Base-by-base conservation (phyloP, 1,284 basidiomycete species). In the Termitomyces sp. region DNA sequence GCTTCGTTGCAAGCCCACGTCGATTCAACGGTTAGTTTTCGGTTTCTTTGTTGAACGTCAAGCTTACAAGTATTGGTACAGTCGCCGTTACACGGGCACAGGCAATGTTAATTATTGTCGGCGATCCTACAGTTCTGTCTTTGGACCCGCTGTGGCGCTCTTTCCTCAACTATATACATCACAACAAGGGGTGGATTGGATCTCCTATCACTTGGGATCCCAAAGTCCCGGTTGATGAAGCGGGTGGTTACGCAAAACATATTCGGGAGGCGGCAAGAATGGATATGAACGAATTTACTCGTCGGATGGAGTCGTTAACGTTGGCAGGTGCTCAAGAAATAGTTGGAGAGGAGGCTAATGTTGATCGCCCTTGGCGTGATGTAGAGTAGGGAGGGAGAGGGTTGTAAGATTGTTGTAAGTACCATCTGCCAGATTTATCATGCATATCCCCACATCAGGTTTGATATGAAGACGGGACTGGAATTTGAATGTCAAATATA, bases 1-100 rank as follows among this genome's bases (percentile, higher is more conserved):
- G 84, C 3, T 86, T 87, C 58, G 82, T 86, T 3, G 81, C 83
- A 5, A 81, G 79, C 61, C 76, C 77, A 42, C 74, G 78, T 9
- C 79, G 84, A 7, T 81, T 87, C 68, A 86, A 87, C 62, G 84
- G 84, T 84, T 56, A 45, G 74, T 28, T 33, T 28, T 6, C 1
- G 26, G 9, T n/a, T 5, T 12, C 12, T 36, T 28, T 13, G 24
- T n/a, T 56, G 9, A 40, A 34, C 6, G 7, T 9, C 8, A 38
- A n/a, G 46, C 50, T 52, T 8, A 34, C 41, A 24, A 17, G 12
- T 3, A 12, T 19, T 21, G 34, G 40, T 31, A 10, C 10, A 70
- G 68, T 70, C 17, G 64, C 73, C 1, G 63, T 74, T 2, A 75
- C 73, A 1, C 78, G 83, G 13, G 81, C 82, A 0, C 74, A 84